phyloP scores from a whole-genome alignment of 805 yeast genomes.

The Metschnikowia lachancei region DNA sequence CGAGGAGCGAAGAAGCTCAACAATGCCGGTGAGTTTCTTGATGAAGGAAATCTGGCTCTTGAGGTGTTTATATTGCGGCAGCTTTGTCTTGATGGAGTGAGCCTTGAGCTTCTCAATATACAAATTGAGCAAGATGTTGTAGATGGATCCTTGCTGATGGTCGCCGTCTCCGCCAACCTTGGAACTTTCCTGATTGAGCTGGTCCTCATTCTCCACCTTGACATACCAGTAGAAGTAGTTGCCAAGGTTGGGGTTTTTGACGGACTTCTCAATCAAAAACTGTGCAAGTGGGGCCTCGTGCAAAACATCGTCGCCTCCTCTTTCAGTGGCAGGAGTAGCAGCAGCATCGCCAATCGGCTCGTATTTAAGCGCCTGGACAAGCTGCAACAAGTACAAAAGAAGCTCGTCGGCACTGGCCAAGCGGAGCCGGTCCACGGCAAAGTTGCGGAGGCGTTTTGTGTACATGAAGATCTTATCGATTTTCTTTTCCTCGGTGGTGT shows the following conservation, averaged over 20 bases:
- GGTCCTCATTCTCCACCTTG: conserved; percentile 80
- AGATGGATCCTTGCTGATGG: conserved; percentile 22
- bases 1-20: conserved; percentile 55
- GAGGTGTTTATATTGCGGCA: conserved; percentile 37
- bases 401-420: conserved; percentile 79
- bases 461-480: conserved; percentile 32
- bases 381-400: conserved; percentile 76
- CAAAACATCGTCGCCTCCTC: conserved; percentile 17
- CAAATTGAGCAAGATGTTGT: conserved; percentile 36
- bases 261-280: conserved; percentile 71
- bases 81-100: conserved; percentile 26
- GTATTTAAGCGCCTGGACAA: conserved; percentile 87
- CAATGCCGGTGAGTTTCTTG: conserved; percentile 59
- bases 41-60: conserved; percentile 71
- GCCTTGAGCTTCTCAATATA: conserved; percentile 39
- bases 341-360: conserved; percentile 46
- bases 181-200: conserved; percentile 18
- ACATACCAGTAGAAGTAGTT: conserved; percentile 90
- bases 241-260: conserved; percentile 64
- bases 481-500: conserved; percentile 28
- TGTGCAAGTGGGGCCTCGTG: conserved; percentile 62
- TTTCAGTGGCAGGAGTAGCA: too few species aligned
- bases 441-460: conserved; percentile 67
- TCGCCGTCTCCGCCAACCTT: background rate
- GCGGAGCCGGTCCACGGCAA: conserved; percentile 82